Base-by-base conservation (phyloP, 805 yeast genomes). In the Tetrapisispora taiwanensis region DNA sequence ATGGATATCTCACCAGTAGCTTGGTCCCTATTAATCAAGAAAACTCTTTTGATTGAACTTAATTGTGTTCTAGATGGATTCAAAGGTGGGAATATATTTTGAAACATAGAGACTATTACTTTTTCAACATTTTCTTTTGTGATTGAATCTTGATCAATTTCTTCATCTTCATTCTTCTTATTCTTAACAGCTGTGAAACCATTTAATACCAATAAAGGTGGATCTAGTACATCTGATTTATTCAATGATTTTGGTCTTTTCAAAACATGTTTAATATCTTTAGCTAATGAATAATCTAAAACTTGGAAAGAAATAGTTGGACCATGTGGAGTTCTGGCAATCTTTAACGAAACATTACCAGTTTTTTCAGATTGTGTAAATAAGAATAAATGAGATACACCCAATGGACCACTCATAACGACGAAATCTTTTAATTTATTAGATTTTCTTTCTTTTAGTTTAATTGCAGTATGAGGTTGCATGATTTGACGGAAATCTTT, bases 371-470 rank as follows among this genome's bases (percentile, higher is more conserved):
- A 75, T 60, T 88, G 95, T 49, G 87, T 81, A 69, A 92, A 89
- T 18, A 90, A 70, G 66, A 92, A 78, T 58, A 92, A 66, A 65
- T 90, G 95, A 7, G 90, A 74, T 19, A 92, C 95, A 24, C 95
- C 95, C 36, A 92, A 70, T 13, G 97, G 97, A 6, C 97, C 97
- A 32, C 96, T 85, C 96, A 92, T 89, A n/a, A 87, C 95, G n/a
- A 89, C 76, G 55, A 84, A 92, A 66, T 90, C 98, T 62, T 84
- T 86, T 52, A 92, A 71, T 59, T 80, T 84, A 65, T 92, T 92
- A 33, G 85, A 71, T 60, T 85, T 86, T 41, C 97, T 73, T 66
- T 92, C 98, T 51, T 81, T 74, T 47, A 92, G 72, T 52, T 79
- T 84, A 55, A 87, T 79, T 12, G 97, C 97, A 3, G 98, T 92